Base-by-base conservation (phyloP, 352 stramenopile species). In the Phytophthora sojae region DNA sequence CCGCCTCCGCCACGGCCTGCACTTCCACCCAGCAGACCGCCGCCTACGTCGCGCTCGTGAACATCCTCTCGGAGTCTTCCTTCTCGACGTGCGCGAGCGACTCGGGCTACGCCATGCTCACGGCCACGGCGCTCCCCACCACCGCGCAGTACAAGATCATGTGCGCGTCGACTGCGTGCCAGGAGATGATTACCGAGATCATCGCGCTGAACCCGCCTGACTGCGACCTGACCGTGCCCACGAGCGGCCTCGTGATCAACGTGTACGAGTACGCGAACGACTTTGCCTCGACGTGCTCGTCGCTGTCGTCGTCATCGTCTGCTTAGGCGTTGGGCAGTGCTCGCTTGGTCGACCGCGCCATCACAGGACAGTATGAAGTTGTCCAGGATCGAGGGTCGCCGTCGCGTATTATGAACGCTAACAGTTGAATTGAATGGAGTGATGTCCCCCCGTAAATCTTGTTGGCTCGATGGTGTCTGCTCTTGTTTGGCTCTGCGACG, bases 81-180 rank as follows among this genome's bases (percentile, higher is more conserved):
- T 64, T 73, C 52, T 61, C 25, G 0, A 39, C 59, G 42, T 77
- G 65, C 61, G 7, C 60, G 1, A 64, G 2, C 0, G 66, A 67
- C 60, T 77, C 65, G 23, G 61, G 59, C 42, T 77, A 77, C 56
- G 74, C 59, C 12, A 73, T 77, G 59, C 50, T 77, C 42, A 69
- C 64, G 53, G 64, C 70, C n/a, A 74, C 64, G 23, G 26, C 64
- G 11, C 64, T 74, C 1, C 64, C 70, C 39, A 74, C 69, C 3
- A 61, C 39, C 0, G 69, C 44, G 2, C 69, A 76, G 64, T 74
- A 74, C 65, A 26, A 59, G 23, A 37, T 64, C 37, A 77, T 77
- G 70, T 74, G 70, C 30, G 42, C 59, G 35, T 71, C 64, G 0
- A 74, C 64, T 6, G 70, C 70, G 4, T 77, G 70, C 51, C 4